These are phyloP conservation scores for Leavenworthia alabamica DNA, from an alignment of 345 rosid species.

Conservation along the genomic window DNA sequence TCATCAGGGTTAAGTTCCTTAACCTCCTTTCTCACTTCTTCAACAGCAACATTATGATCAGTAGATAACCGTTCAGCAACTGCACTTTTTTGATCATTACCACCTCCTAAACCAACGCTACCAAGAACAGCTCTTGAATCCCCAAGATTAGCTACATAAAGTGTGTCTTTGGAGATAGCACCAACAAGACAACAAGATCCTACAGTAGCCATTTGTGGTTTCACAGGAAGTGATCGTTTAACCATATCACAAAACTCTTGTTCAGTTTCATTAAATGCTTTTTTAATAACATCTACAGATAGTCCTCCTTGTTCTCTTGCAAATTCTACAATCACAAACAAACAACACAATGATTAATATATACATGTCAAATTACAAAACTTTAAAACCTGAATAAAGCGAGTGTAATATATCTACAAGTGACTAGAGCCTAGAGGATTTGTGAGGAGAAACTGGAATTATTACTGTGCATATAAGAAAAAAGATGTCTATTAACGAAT, in stretches of 20 bases:
- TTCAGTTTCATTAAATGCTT: constrained; percentile 84
- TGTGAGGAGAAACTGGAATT: background rate
- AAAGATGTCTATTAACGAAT: constrained; percentile 76
- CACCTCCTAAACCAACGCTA: constrained; percentile 37
- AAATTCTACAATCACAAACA: constrained; percentile 45
- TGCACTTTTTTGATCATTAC: constrained; percentile 34
- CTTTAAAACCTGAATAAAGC: background rate
- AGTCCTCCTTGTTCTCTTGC: constrained; percentile 75
- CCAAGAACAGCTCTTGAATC: constrained; percentile 98
- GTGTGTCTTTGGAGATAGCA: constrained; percentile 58
- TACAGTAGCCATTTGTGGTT: constrained; percentile 84
- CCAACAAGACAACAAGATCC: constrained; percentile 97
- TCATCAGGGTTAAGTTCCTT: constrained; percentile 96
- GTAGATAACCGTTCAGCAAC: constrained; percentile 84
- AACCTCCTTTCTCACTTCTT: constrained; percentile 93
- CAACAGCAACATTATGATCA: constrained; percentile 90
- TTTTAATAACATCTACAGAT: constrained; percentile 69
- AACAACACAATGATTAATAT: background rate
- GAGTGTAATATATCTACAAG: background rate
- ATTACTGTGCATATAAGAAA: constrained; percentile 73
- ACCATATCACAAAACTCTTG: constrained; percentile 82
- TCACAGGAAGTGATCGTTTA: constrained; percentile 49
- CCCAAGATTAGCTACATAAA: constrained; percentile 90
- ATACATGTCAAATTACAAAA: background rate
- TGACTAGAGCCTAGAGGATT: too few relatives aligned